Evolutionary conservation across 148 eudicot species (phyloP).

Genomic region (Euryodendron excelsum): DNA sequence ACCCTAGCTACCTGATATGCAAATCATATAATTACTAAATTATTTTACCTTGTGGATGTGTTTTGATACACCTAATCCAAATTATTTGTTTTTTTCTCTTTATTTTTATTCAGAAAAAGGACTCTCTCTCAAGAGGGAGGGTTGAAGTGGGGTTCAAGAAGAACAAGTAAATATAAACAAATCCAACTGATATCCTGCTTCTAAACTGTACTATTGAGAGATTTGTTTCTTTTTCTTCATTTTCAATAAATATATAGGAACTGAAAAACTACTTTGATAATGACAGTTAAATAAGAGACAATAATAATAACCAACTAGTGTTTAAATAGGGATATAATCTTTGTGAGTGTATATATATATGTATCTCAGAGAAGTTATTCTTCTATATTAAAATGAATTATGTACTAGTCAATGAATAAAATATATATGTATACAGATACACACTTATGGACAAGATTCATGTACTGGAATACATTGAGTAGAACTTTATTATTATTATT

Average conservation of each 20-base stretch:
- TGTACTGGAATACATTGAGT: too few species aligned
- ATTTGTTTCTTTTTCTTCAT: neutral
- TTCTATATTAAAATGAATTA: neutral
- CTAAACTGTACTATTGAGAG: neutral
- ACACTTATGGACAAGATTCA: too few species aligned
- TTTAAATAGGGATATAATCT: neutral
- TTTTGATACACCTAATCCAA: too few species aligned
- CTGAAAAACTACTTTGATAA: neutral
- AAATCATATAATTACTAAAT: neutral
- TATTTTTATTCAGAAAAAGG: neutral
- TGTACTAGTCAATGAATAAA: neutral
- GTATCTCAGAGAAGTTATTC: slow-evolving; percentile 1
- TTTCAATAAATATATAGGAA: neutral
- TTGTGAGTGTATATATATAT: neutral
- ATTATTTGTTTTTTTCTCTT: neutral
- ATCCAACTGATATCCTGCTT: neutral
- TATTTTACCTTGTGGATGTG: too few species aligned
- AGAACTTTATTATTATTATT: too few species aligned
- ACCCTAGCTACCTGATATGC: neutral
- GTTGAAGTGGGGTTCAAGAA: slow-evolving; percentile 12
- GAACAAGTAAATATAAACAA: neutral
- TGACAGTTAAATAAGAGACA: neutral
- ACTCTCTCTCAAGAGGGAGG: neutral
- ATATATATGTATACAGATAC: too few species aligned
- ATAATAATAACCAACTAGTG: neutral